These are phyloP conservation scores for Cardamine chenopodiifolia DNA, from an alignment of 345 rosid genomes.

Conservation along the genomic window DNA sequence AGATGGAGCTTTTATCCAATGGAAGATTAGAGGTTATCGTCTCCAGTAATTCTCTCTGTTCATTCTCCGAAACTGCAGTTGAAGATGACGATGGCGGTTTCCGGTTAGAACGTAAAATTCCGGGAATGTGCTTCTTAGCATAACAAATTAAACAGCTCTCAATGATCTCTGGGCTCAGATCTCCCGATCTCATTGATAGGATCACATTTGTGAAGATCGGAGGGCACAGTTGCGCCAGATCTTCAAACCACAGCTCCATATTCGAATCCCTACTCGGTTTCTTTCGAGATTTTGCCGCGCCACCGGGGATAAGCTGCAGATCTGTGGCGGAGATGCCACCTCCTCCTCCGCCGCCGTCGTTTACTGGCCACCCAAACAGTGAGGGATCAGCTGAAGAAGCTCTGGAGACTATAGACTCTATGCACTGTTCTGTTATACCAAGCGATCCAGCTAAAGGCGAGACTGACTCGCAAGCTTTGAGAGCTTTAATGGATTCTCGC, in stretches of 20 bases:
- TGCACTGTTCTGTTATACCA: slow-evolving; percentile 65
- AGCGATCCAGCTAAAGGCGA: slow-evolving; percentile 56
- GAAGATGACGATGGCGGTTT: slow-evolving; percentile 59
- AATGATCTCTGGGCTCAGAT: slow-evolving; percentile 60
- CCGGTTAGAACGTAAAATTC: slow-evolving; percentile 67
- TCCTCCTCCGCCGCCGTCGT: slow-evolving; percentile 42
- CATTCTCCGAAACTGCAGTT: slow-evolving; percentile 55
- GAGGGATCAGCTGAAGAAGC: slow-evolving; percentile 74
- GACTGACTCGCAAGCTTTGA: slow-evolving; percentile 77
- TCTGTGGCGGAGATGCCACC: background rate
- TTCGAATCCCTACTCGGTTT: slow-evolving; percentile 49
- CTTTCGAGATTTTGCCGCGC: slow-evolving; percentile 48
- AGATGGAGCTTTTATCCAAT: slow-evolving; percentile 56
- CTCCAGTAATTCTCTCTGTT: slow-evolving; percentile 81
- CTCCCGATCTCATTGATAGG: slow-evolving; percentile 57
- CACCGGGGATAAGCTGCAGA: slow-evolving; percentile 1
- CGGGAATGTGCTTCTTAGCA: slow-evolving; percentile 82
- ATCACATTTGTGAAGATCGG: slow-evolving; percentile 64
- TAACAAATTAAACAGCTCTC: slow-evolving; percentile 84
- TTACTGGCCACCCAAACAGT: slow-evolving; percentile 93
- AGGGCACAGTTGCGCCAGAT: slow-evolving; percentile 60
- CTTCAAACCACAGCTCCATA: slow-evolving; percentile 72
- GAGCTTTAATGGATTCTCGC: slow-evolving; percentile 70
- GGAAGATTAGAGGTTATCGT: slow-evolving; percentile 68
- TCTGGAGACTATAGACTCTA: slow-evolving; percentile 62